A percentile compares a stretch with the other conserved stretches of the same genome.
phyloP scores from a whole-genome alignment of 2,329 filamentous ascomycete genomes.

The Aureobasidium uvarum region DNA sequence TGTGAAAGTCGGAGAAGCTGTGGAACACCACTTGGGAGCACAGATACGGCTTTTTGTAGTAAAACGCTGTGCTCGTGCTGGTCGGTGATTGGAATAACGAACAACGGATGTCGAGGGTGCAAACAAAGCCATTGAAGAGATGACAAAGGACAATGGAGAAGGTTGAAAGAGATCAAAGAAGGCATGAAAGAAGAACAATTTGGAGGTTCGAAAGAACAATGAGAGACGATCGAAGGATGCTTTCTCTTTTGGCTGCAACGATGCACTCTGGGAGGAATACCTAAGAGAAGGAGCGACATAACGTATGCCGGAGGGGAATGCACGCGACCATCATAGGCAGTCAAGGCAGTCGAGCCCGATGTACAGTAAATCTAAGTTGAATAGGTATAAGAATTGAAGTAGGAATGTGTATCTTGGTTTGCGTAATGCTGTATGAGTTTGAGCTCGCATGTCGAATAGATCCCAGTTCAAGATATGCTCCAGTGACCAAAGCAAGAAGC shows the following conservation, averaged over 20 bases:
- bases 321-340: background rate
- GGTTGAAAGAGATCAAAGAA: background rate
- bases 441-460: background rate
- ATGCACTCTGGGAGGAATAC: background rate
- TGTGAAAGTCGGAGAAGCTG: background rate
- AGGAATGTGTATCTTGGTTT: background rate
- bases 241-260: background rate
- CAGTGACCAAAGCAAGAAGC: conserved; percentile 6
- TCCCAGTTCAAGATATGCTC: background rate
- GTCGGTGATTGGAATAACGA: background rate
- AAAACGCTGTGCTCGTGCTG: background rate
- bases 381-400: background rate
- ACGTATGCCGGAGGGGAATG: background rate
- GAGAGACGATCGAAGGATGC: background rate
- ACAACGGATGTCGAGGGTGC: background rate
- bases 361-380: background rate
- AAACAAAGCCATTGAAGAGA: background rate
- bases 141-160: background rate
- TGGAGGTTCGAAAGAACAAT: background rate
- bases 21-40: background rate
- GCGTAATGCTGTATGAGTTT: background rate
- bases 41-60: background rate
- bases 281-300: background rate
- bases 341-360: background rate
- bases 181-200: background rate